Evolutionary conservation across 2,329 filamentous ascomycete species (phyloP).

Genomic region (Ophiostoma fasciatum): DNA sequence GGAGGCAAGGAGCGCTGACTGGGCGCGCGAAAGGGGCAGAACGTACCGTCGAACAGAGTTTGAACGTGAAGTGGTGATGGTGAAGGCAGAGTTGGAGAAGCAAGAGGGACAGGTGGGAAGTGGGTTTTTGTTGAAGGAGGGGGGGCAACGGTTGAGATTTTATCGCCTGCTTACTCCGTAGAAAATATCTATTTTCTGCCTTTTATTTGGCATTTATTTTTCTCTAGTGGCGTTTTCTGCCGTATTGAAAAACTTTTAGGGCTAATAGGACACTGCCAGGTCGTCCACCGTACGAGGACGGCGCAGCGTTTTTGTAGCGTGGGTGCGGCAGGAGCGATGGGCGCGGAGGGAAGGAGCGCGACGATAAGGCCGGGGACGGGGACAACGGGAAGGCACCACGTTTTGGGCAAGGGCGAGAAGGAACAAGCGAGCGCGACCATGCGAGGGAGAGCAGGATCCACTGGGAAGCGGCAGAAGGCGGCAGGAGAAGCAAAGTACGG

Average conservation of each 20-base stretch:
- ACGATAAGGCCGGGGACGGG: background rate
- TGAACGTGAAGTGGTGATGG: no score
- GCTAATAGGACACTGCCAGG: no score
- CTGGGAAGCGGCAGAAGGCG: background rate
- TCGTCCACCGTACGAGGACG: no score
- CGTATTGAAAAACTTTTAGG: slow-evolving; percentile 5
- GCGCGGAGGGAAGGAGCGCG: slow-evolving; percentile 2
- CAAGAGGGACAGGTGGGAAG: slow-evolving; percentile 7
- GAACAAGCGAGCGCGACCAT: background rate
- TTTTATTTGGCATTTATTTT: slow-evolving; percentile 8
- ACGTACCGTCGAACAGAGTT: no score
- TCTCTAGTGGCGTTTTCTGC: slow-evolving; percentile 8
- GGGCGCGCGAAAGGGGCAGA: no score
- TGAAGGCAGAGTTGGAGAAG: slow-evolving; percentile 2
- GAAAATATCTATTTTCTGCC: slow-evolving; percentile 8
- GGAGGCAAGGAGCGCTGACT: no score
- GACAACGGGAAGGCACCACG: slow-evolving; percentile 4
- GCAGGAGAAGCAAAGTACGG: no score
- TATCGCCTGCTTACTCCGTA: slow-evolving; percentile 7
- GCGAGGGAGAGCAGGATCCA: no score
- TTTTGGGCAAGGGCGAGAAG: background rate
- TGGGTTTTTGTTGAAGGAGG: slow-evolving; percentile 7
- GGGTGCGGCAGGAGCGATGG: background rate
- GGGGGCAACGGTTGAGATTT: slow-evolving; percentile 11
- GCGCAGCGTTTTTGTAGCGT: no score